A percentile compares a stretch with the other conserved stretches of the same genome.
These are phyloP conservation scores for Penicillium fimorum DNA, from an alignment of 495 filamentous ascomycete genomes.

Conservation along the genomic window DNA sequence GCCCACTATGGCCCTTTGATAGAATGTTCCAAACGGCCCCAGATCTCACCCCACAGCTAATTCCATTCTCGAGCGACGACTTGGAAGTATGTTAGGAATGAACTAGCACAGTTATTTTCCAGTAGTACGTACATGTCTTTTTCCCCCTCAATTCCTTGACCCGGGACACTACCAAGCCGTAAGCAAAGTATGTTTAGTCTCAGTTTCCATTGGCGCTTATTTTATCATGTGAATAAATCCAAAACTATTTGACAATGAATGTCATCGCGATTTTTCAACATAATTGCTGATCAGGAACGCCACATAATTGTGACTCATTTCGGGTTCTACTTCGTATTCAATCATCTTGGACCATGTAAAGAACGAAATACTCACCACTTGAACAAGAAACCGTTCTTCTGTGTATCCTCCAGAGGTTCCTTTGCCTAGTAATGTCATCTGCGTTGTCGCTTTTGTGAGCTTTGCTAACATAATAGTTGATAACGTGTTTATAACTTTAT, in stretches of 20 bases:
- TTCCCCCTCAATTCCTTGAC: background rate
- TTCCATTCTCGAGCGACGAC: constrained; percentile 43
- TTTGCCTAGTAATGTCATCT: background rate
- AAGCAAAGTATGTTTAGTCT: no score
- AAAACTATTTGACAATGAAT: no score
- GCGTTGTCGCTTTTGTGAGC: background rate
- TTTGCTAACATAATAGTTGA: background rate
- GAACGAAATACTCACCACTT: background rate
- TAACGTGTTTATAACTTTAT: background rate
- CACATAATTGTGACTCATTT: background rate
- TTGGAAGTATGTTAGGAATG: background rate
- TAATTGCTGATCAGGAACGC: background rate
- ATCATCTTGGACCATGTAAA: background rate
- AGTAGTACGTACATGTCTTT: background rate
- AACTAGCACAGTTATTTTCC: background rate
- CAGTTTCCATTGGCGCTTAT: no score
- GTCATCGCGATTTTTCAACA: no score
- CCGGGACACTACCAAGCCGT: no score
- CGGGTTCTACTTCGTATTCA: background rate
- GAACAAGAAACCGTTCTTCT: background rate
- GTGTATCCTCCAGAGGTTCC: background rate
- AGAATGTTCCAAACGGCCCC: constrained; percentile 34
- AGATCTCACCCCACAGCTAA: constrained; percentile 41
- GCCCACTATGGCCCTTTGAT: constrained; percentile 60
- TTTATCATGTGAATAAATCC: no score